Evolutionary conservation across 768 basidiomycete genomes (phyloP).

Genomic region (Chalciporus piperatus): DNA sequence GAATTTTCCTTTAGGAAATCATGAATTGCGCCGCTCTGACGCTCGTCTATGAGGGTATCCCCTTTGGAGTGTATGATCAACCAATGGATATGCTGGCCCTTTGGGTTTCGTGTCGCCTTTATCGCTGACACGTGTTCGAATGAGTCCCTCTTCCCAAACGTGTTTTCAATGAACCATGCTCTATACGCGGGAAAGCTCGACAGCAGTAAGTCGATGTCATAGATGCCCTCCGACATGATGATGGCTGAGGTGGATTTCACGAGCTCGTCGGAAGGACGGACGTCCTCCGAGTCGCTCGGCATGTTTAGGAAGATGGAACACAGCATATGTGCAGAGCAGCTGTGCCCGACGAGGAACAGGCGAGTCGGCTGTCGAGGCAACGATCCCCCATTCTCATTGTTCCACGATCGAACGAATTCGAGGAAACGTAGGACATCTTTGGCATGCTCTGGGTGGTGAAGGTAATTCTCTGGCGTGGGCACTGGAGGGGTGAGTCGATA

Average conservation of each 20-base stretch:
- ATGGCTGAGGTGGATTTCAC: conserved; percentile 50
- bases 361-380: conserved; percentile 37
- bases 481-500: conserved; percentile 64
- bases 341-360: conserved; percentile 72
- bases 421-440: conserved; percentile 64
- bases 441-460: conserved; percentile 71
- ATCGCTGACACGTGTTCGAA: conserved; percentile 51
- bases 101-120: conserved; percentile 37
- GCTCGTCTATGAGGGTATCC: conserved; percentile 62
- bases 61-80: conserved; percentile 71
- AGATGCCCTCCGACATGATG: conserved; percentile 73
- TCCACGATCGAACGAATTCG: conserved; percentile 51
- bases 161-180: conserved; percentile 62
- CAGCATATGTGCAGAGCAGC: conserved; percentile 81
- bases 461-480: conserved; percentile 33
- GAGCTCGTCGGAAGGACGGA: conserved; percentile 45
- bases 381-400: conserved; percentile 10
- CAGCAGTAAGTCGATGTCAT: conserved; percentile 67
- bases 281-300: conserved; percentile 22
- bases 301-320: conserved; percentile 62
- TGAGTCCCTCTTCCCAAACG: conserved; percentile 53
- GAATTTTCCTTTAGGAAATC: conserved; percentile 42
- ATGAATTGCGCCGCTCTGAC: conserved; percentile 62
- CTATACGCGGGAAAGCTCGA: conserved; percentile 64
- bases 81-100: conserved; percentile 50